These are phyloP conservation scores for Coprinopsis cinerea DNA, from an alignment of 768 basidiomycete genomes.

Conservation along the genomic window DNA sequence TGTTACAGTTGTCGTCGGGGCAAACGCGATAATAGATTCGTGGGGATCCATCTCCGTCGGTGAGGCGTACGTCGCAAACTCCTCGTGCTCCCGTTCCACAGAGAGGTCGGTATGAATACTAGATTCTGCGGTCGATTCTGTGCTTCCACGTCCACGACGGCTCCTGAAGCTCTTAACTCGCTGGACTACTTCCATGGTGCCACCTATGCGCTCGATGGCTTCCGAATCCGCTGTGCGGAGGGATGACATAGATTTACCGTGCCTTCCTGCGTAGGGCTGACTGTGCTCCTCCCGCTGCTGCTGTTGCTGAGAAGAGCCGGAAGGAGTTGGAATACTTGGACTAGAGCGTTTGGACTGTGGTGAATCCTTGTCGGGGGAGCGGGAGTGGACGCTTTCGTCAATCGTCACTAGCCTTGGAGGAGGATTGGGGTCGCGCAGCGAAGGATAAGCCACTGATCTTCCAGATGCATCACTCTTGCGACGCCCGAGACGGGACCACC, in stretches of 20 bases:
- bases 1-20: conserved; percentile 1
- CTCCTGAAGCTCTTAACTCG: conserved; percentile 29
- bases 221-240: conserved; percentile 63
- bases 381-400: conserved; percentile 42
- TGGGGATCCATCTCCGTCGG: conserved; percentile 25
- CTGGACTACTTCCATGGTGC: conserved; percentile 67
- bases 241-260: conserved; percentile 51
- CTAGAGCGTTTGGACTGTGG: conserved; percentile 8
- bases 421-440: conserved; percentile 79
- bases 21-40: conserved; percentile 10
- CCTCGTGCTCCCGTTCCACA: conserved; percentile 10
- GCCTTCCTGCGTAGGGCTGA: conserved; percentile 14
- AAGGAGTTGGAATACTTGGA: conserved; percentile 15
- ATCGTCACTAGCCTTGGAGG: conserved; percentile 60
- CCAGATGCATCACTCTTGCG: conserved; percentile 41
- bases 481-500: conserved; percentile 74
- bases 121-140: conserved; percentile 17
- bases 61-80: conserved; percentile 16
- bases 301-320: conserved; percentile 3
- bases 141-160: conserved; percentile 25
- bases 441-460: conserved; percentile 25
- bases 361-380: conserved; percentile 12
- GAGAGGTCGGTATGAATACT: conserved; percentile 12
- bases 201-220: conserved; percentile 59
- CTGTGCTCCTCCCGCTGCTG: background rate